Base-by-base conservation (phyloP, 805 yeast genomes). In the Candida adriatica region DNA sequence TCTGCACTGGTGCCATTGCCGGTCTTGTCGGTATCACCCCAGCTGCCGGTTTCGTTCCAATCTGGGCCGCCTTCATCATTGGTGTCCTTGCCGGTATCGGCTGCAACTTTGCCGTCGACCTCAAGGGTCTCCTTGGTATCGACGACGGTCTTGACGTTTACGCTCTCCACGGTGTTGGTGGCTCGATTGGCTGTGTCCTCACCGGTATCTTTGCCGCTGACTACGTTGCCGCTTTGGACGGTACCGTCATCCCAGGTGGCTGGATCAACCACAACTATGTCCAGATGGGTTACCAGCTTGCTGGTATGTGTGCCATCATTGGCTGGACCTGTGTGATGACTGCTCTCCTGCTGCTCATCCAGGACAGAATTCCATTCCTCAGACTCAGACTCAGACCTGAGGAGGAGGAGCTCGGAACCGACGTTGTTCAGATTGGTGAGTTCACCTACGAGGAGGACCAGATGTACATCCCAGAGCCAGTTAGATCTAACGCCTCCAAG, bases 81-180 rank as follows among this genome's bases (percentile, higher is more conserved):
- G 96, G 96, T 53, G 70, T 74, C 37, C 62, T 86, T 24, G 75
- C 90, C 30, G 90, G 79, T 18, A 54, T 75, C 33, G 76, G 76
- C 23, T 86, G 95, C 64, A 87, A 88, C 69, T 71, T 75, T 52
- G 90, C 94, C 29, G 86, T 85, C 41, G 94, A 84, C 59, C 56
- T 86, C 47, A 87, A 88, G 66, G 62, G 67, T 45, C 33, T 73
- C 37, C 55, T 90, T 41, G 71, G 70, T 35, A 81, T 90, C 43
- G 97, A 90, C 58, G 97, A 90, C 57, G 95, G 96, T 64, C 70
- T 88, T 68, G 96, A 88, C 58, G 94, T 87, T 29, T 90, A 83
- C 62, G 84, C 96, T 20, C 64, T 88, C 33, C 96, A 90, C 60
- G 96, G 95, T 49, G 79, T 88, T 41, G 97, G 96, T 58, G 96